Evolutionary conservation across 192 early-diverging fungal species (phyloP).

Genomic region (Coemansia asiatica): DNA sequence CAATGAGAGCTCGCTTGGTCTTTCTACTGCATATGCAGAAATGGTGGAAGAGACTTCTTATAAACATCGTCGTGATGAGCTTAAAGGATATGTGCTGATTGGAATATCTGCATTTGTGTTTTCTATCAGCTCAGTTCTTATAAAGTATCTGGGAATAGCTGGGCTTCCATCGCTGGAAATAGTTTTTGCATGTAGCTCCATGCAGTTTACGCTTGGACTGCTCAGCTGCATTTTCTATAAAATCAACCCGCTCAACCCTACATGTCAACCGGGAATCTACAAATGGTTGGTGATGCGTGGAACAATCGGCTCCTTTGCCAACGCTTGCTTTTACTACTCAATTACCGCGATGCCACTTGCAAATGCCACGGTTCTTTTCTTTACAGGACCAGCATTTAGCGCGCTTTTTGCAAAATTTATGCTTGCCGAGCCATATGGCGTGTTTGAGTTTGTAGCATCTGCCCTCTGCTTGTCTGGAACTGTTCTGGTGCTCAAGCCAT

Average conservation of each 20-base stretch:
- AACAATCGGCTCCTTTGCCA: conserved; percentile 61
- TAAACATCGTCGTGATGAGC: not conserved
- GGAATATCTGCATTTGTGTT: conserved; percentile 33
- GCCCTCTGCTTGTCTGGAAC: conserved; percentile 63
- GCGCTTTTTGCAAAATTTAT: conserved; percentile 63
- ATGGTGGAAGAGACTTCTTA: not conserved
- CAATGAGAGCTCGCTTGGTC: not conserved
- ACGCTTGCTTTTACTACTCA: conserved; percentile 71
- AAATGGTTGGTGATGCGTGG: conserved; percentile 66
- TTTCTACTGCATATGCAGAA: not conserved
- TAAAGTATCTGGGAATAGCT: conserved; percentile 61
- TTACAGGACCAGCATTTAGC: conserved; percentile 75
- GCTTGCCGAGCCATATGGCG: conserved; percentile 66
- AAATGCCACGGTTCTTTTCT: conserved; percentile 80
- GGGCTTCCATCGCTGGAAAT: conserved; percentile 67
- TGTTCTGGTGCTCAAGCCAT: conserved; percentile 64
- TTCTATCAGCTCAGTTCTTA: conserved; percentile 68
- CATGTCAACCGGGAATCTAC: conserved; percentile 25
- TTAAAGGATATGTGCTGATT: not conserved
- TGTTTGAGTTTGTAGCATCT: conserved; percentile 59
- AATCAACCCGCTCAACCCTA: conserved; percentile 60
- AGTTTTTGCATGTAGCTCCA: conserved; percentile 70
- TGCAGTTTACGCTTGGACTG: conserved; percentile 64
- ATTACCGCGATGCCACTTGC: conserved; percentile 67
- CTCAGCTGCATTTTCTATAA: conserved; percentile 55